A percentile compares a stretch with the other conserved stretches of the same genome.
Conservation (phyloP, 805 yeast species). For the Soucietia sequanensis region DNA sequence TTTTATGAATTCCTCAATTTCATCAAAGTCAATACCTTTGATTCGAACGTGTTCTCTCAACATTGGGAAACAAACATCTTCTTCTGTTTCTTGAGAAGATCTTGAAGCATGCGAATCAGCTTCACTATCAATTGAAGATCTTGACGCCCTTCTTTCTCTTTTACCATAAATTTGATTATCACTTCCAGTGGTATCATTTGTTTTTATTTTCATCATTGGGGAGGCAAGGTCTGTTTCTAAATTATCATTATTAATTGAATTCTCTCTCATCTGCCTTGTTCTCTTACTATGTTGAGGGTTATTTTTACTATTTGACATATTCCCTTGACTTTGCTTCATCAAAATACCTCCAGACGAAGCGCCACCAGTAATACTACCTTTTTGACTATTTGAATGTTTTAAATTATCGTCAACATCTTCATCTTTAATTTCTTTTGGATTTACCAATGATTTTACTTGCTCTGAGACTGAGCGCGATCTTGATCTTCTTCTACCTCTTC, state of each 20-base stretch:
- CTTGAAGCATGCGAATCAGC: slow-evolving; percentile 72
- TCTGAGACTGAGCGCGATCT: slow-evolving; percentile 45
- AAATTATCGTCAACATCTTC: not conserved
- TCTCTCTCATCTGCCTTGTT: not conserved
- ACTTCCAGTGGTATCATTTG: slow-evolving; percentile 22
- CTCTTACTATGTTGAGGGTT: slow-evolving; percentile 5
- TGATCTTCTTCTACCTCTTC: slow-evolving; percentile 18
- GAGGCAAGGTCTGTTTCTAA: slow-evolving; percentile 24
- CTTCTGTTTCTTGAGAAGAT: slow-evolving; percentile 88
- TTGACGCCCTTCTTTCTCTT: slow-evolving; percentile 34
- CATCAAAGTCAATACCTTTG: slow-evolving; percentile 88
- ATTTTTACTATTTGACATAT: slow-evolving; percentile 5
- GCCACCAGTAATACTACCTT: slow-evolving; percentile 3
- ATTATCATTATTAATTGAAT: slow-evolving; percentile 9
- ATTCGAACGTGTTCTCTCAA: slow-evolving; percentile 55
- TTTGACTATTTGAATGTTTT: slow-evolving; percentile 1
- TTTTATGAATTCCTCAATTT: slow-evolving; percentile 76
- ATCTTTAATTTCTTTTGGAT: slow-evolving; percentile 23
- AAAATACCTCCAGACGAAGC: slow-evolving; percentile 27
- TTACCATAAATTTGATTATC: slow-evolving; percentile 9
- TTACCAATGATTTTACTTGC: slow-evolving; percentile 36
- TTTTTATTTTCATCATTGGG: slow-evolving; percentile 26
- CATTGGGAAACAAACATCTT: slow-evolving; percentile 97
- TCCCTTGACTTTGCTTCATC: slow-evolving; percentile 10
- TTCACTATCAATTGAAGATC: slow-evolving; percentile 55